Conservation (phyloP, 352 stramenopile genomes). For the Pythium pyrilobum region DNA sequence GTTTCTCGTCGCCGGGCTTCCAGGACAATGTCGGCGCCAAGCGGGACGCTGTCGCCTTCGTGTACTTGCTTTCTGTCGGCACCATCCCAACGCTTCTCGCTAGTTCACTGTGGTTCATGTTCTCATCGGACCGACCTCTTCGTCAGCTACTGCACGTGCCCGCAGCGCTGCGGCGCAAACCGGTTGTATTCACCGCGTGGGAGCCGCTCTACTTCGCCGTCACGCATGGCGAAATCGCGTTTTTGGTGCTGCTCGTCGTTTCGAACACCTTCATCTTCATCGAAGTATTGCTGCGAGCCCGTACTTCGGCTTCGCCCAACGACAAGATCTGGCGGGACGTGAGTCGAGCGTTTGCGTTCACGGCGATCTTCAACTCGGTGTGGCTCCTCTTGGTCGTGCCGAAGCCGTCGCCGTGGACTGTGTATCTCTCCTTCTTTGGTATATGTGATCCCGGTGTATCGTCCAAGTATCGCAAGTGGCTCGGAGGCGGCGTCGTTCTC, state of each 20-base stretch:
- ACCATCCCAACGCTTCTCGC: conserved; percentile 10
- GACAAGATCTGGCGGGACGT: conserved; percentile 13
- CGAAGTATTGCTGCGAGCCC: conserved; percentile 1
- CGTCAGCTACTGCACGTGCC: not conserved
- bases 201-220: conserved; percentile 20
- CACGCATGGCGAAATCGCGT: conserved; percentile 17
- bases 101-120: conserved; percentile 12
- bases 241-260: conserved; percentile 15
- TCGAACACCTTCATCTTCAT: conserved; percentile 22
- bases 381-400: conserved; percentile 17
- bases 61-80: conserved; percentile 21
- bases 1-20: not conserved
- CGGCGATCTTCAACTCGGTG: conserved; percentile 22
- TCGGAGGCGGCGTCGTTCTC: conserved; percentile 11
- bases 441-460: not conserved
- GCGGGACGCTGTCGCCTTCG: conserved; percentile 18
- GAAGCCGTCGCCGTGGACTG: conserved; percentile 20
- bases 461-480: conserved; percentile 26
- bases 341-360: conserved; percentile 25
- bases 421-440: conserved; percentile 21
- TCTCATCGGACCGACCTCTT: conserved; percentile 3
- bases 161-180: conserved; percentile 19
- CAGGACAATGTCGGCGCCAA: conserved; percentile 12
- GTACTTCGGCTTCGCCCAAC: conserved; percentile 4
- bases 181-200: conserved; percentile 1